Percentiles rank a stretch among this genome's conserved stretches.
These are phyloP conservation scores for Kluyveromyces marxianus DNA, from an alignment of 1,139 yeast genomes.

Conservation along the genomic window DNA sequence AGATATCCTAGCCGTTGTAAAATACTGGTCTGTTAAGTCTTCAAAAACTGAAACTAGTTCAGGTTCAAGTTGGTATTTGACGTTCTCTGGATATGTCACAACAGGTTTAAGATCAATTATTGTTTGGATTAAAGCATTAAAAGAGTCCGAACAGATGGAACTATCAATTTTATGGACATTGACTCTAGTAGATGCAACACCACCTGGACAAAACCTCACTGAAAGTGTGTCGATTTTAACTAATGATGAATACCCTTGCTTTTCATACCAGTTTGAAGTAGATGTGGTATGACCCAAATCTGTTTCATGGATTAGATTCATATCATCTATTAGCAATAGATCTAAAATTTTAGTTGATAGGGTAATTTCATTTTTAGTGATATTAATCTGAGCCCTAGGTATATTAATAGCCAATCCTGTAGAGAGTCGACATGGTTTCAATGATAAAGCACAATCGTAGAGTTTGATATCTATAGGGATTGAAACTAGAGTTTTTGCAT, in stretches of 20 bases:
- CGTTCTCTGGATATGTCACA: constrained; percentile 47
- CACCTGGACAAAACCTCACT: constrained; percentile 1
- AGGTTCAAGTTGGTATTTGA: constrained; percentile 42
- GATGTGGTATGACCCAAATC: constrained; percentile 1
- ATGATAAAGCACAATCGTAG: constrained; percentile 47
- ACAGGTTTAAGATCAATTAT: constrained; percentile 69
- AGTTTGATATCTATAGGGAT: constrained; percentile 34
- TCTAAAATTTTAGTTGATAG: background rate
- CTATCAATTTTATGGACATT: constrained; percentile 44
- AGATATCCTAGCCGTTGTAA: constrained; percentile 9
- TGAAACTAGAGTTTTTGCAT: too few relatives aligned
- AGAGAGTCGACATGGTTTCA: constrained; percentile 55
- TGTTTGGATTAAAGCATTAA: constrained; percentile 60
- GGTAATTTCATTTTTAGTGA: background rate
- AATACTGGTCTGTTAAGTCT: constrained; percentile 37
- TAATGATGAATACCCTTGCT: constrained; percentile 21
- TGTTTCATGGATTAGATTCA: constrained; percentile 6
- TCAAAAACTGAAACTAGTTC: constrained; percentile 41
- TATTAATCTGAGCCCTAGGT: background rate
- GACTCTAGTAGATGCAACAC: constrained; percentile 35
- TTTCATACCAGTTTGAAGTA: constrained; percentile 13
- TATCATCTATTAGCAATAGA: constrained; percentile 54
- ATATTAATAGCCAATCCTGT: constrained; percentile 35
- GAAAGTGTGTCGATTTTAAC: constrained; percentile 16
- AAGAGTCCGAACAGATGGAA: constrained; percentile 79